Evolutionary conservation across 2,329 filamentous ascomycete species (phyloP).

Genomic region (Aspergillus pseudonomiae): DNA sequence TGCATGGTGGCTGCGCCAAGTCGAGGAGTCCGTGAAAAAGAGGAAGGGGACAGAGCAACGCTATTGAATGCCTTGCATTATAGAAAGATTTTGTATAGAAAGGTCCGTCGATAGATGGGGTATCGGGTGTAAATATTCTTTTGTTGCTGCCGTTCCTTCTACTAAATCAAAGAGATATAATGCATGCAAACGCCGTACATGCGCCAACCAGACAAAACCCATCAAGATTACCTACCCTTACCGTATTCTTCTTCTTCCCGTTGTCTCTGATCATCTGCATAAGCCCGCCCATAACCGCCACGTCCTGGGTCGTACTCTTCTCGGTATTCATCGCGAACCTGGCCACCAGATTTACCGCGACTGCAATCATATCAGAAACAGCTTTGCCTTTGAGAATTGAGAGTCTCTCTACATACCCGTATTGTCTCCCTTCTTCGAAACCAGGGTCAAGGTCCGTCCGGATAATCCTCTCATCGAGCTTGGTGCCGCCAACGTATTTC

Average conservation of each 20-base stretch:
- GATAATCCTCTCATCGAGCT: conserved; percentile 96
- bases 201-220: conserved; percentile 24
- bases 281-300: conserved; percentile 81
- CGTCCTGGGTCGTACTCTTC: conserved; percentile 96
- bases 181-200: conserved; percentile 38
- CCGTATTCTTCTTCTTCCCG: conserved; percentile 64
- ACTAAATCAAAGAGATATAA: conserved; percentile 34
- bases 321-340: conserved; percentile 96
- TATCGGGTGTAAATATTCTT: conserved; percentile 32
- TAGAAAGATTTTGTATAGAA: conserved; percentile 19
- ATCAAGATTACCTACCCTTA: conserved; percentile 49
- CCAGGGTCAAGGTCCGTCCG: conserved; percentile 93
- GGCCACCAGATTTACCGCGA: conserved; percentile 90
- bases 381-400: neutral
- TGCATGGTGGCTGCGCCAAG: conserved; percentile 85
- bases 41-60: conserved; percentile 28
- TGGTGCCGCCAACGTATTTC: conserved; percentile 98
- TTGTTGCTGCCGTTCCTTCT: conserved; percentile 23
- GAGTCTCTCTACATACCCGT: conserved; percentile 59
- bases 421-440: conserved; percentile 94
- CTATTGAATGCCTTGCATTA: conserved; percentile 15
- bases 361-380: conserved; percentile 34
- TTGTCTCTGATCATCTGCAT: conserved; percentile 64
- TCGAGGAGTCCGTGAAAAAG: conserved; percentile 50
- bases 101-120: conserved; percentile 26